Evolutionary conservation across 257 asterid genomes (phyloP), one percentile per base, ranked within the genome.

Genomic region (Scutellaria galericulata): DNA sequence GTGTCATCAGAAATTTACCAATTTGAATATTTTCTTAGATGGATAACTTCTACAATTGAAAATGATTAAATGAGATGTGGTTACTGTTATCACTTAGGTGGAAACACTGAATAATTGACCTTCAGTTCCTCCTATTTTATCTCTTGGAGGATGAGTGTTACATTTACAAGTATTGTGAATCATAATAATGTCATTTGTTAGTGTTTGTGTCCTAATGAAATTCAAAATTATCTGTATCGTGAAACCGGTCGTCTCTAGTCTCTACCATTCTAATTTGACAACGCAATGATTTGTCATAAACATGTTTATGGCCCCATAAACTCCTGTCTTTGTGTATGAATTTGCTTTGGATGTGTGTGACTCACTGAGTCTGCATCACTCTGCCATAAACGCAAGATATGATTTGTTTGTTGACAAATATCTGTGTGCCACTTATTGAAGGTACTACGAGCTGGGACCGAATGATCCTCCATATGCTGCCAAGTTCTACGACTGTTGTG

Each of bases 401-500:
- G 5, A 31, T 31, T 31, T 31, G 37, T 3, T 31, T 3, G 5
- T 31, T 74, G 56, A 57, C 67, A 20, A 44, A 9, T 61, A 20
- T 14, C 24, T 56, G 9, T 35, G 46, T 50, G 41, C 71, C 48
- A 50, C 75, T 18, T 58, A 8, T 47, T 70, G 76, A 75, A 94
- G 97, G 89, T 89, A 94, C 83, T 91, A 90, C 14, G 97, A 92
- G 81, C 73, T 94, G 85, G 88, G 93, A 65, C 90, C 91, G 0
- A 79, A 87, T 6, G 98, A 94, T 80, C 98, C 97, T 35, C 98
- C 98, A 5, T 91, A 94, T 67, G 96, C 98, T 60, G 99, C 98
- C 85, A 91, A 89, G 84, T 94, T 94, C 73, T 91, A 87, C 24
- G 97, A 94, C 63, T 94, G 98, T 66, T 90, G 98, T 66, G 97